Evolutionary conservation across 78 protist species (phyloP).

Genomic region (Dictyostelium discoideum): DNA sequence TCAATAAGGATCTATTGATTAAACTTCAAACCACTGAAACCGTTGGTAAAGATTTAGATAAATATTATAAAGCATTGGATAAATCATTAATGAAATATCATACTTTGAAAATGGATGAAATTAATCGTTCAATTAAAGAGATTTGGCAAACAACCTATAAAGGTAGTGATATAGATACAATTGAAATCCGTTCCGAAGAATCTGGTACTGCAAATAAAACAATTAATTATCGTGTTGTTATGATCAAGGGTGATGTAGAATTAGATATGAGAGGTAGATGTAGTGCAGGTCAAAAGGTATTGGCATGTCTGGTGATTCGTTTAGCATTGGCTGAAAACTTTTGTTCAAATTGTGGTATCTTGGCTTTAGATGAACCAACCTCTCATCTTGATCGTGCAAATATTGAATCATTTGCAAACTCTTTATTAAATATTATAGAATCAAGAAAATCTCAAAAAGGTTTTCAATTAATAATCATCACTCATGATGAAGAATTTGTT

Average conservation of each 20-base stretch:
- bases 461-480: slow-evolving; percentile 99
- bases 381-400: slow-evolving; percentile 98
- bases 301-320: slow-evolving; percentile 98
- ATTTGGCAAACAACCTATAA: slow-evolving; percentile 95
- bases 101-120: slow-evolving; percentile 91
- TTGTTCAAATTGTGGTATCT: slow-evolving; percentile 97
- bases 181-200: slow-evolving; percentile 92
- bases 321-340: slow-evolving; percentile 99
- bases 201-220: slow-evolving; percentile 24
- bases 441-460: slow-evolving; percentile 81
- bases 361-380: slow-evolving; percentile 99
- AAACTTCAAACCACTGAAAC: slow-evolving; percentile 42
- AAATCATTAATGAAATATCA: slow-evolving; percentile 69
- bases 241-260: slow-evolving; percentile 88
- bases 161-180: slow-evolving; percentile 97
- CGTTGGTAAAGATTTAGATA: slow-evolving; percentile 70
- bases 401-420: slow-evolving; percentile 90
- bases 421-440: slow-evolving; percentile 85
- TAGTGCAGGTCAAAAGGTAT: slow-evolving; percentile 99
- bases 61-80: slow-evolving; percentile 71
- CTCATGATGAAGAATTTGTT: slow-evolving; percentile 99
- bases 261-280: slow-evolving; percentile 99
- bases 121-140: slow-evolving; percentile 94
- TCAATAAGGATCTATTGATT: slow-evolving; percentile 22
- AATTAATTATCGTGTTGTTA: slow-evolving; percentile 95